Conservation (phyloP, 306 rosid species). For the Betula pendula region DNA sequence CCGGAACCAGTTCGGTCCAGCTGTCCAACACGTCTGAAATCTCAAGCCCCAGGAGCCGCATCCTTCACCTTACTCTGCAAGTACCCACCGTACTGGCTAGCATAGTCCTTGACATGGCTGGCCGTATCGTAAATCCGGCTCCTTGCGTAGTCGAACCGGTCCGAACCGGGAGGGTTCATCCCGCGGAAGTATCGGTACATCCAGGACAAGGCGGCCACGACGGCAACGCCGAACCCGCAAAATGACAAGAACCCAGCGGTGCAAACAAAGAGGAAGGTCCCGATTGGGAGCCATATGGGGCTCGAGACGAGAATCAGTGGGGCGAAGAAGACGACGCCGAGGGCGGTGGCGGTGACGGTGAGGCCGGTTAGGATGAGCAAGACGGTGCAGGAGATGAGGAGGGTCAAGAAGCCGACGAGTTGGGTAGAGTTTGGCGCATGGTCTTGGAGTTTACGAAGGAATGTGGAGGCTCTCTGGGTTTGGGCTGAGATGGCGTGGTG, state of each 20-base stretch:
- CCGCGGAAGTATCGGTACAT: constrained; percentile 66
- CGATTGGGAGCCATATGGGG: constrained; percentile 78
- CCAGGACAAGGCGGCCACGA: constrained; percentile 56
- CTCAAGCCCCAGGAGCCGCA: constrained; percentile 90
- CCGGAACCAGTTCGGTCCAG: no score
- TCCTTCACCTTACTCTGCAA: constrained; percentile 77
- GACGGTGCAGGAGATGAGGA: constrained; percentile 51
- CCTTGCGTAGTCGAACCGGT: constrained; percentile 68
- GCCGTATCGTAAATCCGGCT: constrained; percentile 79
- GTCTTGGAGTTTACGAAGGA: constrained; percentile 43
- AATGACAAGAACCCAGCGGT: constrained; percentile 44
- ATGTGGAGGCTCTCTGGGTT: constrained; percentile 24
- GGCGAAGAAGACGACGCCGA: constrained; percentile 44
- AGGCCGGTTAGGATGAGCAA: constrained; percentile 60
- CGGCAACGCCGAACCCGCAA: constrained; percentile 40
- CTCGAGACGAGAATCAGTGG: constrained; percentile 58
- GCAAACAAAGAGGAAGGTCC: constrained; percentile 28
- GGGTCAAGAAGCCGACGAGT: constrained; percentile 48
- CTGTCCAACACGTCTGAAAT: background rate
- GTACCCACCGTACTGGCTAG: constrained; percentile 79
- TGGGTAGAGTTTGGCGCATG: constrained; percentile 60
- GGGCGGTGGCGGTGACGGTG: constrained; percentile 37
- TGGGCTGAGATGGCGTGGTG: constrained; percentile 32
- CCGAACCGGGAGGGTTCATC: constrained; percentile 79
- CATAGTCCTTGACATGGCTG: constrained; percentile 77